Conservation (phyloP, 2,329 filamentous ascomycete genomes). For the Cytospora paraplurivora region DNA sequence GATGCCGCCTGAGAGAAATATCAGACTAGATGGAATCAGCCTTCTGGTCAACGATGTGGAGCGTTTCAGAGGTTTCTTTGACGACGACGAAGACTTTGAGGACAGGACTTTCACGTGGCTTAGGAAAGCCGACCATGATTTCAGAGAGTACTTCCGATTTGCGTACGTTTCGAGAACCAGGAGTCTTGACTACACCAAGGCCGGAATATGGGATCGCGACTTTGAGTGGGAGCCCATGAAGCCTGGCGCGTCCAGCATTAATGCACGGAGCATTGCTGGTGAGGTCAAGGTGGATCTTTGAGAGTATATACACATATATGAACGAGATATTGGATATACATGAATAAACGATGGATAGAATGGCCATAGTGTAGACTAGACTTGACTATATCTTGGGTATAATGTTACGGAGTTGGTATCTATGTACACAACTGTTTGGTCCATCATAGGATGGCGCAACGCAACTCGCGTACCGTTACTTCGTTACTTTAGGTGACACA, state of each 20-base stretch:
- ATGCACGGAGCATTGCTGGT: conserved; percentile 31
- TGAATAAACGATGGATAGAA: no score
- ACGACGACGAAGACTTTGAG: conserved; percentile 49
- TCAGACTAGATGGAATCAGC: conserved; percentile 67
- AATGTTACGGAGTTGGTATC: no score
- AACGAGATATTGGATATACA: neutral
- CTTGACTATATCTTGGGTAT: no score
- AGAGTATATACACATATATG: neutral
- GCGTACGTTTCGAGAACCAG: conserved; percentile 68
- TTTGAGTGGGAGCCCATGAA: conserved; percentile 69
- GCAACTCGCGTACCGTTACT: no score
- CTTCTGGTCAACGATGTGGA: conserved; percentile 86
- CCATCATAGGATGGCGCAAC: no score
- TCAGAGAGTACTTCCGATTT: conserved; percentile 77
- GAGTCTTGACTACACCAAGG: conserved; percentile 73
- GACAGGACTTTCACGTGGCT: conserved; percentile 59
- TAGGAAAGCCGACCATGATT: conserved; percentile 46
- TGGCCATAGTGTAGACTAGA: no score
- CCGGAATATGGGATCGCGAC: conserved; percentile 67
- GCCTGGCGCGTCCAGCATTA: conserved; percentile 58
- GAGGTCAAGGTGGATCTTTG: conserved; percentile 27
- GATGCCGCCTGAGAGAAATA: conserved; percentile 50
- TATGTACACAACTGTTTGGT: no score
- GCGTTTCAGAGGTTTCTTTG: conserved; percentile 72
- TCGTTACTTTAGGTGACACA: no score